Evolutionary conservation across 2,329 filamentous ascomycete species (phyloP).

Genomic region (Elsinoe australis): DNA sequence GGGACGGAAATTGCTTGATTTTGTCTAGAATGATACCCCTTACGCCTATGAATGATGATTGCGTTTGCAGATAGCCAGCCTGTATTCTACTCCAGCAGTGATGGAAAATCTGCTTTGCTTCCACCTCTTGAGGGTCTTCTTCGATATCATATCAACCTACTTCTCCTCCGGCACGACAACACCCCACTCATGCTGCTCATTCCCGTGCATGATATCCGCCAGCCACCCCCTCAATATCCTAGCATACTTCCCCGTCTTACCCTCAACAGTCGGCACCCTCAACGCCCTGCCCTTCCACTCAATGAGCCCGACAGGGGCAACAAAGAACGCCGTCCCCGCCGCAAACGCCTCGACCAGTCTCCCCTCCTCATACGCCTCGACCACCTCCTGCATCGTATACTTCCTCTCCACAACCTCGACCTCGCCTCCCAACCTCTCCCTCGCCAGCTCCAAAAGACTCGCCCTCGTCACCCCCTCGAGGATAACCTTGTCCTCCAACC

Average conservation of each 20-base stretch:
- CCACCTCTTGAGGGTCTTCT: background rate
- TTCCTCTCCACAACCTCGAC: conserved; percentile 23
- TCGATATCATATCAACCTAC: too few species aligned
- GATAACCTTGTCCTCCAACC: conserved; percentile 74
- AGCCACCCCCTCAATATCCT: conserved; percentile 40
- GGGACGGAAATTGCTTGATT: conserved; percentile 5
- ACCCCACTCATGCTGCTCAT: conserved; percentile 42
- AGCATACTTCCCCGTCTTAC: conserved; percentile 33
- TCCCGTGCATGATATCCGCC: conserved; percentile 44
- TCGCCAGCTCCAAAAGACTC: conserved; percentile 66
- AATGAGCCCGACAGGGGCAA: conserved; percentile 40
- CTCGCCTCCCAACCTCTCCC: conserved; percentile 47
- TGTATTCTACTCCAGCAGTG: too few species aligned
- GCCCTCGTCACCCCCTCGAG: conserved; percentile 81
- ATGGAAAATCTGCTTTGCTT: background rate
- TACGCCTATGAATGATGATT: conserved; percentile 9
- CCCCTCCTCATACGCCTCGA: conserved; percentile 20
- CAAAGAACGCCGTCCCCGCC: conserved; percentile 66
- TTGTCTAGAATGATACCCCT: conserved; percentile 10
- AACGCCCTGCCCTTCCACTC: conserved; percentile 40
- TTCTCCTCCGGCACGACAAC: conserved; percentile 35
- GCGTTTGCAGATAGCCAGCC: too few species aligned
- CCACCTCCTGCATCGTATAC: conserved; percentile 21
- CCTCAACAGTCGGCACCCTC: conserved; percentile 34
- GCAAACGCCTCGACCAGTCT: conserved; percentile 72